phyloP scores from a whole-genome alignment of 2,329 filamentous ascomycete species.

The Trichoderma endophyticum region DNA sequence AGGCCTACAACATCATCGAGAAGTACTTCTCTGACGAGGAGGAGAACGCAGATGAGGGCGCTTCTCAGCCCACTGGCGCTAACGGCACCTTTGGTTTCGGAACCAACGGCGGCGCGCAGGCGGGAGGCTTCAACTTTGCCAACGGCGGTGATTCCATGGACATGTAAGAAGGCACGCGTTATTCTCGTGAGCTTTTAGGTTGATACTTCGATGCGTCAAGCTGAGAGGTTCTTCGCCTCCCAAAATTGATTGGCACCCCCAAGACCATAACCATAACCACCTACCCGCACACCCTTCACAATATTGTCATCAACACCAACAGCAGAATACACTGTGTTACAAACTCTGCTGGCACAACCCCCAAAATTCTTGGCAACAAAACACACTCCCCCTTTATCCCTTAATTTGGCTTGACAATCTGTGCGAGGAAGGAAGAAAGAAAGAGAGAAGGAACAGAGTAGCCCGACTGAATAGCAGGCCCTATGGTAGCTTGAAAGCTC shows the following conservation, averaged over 20 bases:
- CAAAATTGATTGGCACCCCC: conserved; percentile 12
- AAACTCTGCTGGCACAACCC: conserved; percentile 19
- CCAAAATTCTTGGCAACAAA: conserved; percentile 32
- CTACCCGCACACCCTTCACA: conserved; percentile 1
- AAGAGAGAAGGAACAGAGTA: conserved; percentile 7
- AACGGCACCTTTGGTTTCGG: conserved; percentile 81
- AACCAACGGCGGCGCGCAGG: conserved; percentile 58
- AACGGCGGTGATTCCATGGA: conserved; percentile 65
- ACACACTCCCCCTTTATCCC: conserved; percentile 29
- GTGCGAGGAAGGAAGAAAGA: conserved; percentile 26
- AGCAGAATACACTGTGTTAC: neutral
- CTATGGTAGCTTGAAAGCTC: conserved; percentile 65
- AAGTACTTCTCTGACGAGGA: conserved; percentile 99
- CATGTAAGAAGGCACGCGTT: conserved; percentile 46
- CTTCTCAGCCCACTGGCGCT: conserved; percentile 65
- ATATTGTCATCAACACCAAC: conserved; percentile 14
- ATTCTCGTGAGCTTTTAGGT: neutral
- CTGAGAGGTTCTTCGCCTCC: neutral
- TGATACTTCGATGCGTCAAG: conserved; percentile 3
- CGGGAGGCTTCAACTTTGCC: conserved; percentile 91
- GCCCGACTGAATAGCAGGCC: conserved; percentile 36
- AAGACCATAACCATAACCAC: conserved; percentile 1
- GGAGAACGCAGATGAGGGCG: conserved; percentile 79
- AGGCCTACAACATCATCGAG: conserved; percentile 99
- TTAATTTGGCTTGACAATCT: conserved; percentile 38